Evolutionary conservation across 2,329 filamentous ascomycete species (phyloP).

Genomic region (Ceratocystis destructans): DNA sequence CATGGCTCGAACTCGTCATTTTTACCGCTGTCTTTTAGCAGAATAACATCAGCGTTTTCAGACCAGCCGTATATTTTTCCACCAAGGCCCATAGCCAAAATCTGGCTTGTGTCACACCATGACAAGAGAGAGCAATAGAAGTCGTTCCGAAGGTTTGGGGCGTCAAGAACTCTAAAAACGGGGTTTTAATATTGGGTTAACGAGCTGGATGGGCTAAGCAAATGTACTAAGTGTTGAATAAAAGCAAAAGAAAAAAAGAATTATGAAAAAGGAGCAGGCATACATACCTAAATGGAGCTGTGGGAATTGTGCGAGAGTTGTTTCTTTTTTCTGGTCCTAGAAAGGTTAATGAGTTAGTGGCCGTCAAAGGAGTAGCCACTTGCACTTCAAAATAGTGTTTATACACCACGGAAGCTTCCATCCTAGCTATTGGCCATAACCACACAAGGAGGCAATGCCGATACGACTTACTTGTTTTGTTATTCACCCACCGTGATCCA

Average conservation of each 20-base stretch:
- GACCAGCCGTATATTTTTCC: conserved; percentile 81
- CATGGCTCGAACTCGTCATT: conserved; percentile 28
- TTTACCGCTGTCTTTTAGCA: conserved; percentile 31
- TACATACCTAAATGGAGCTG: conserved; percentile 19
- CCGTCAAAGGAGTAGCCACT: not conserved
- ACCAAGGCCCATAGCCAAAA: conserved; percentile 71
- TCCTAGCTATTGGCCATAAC: too few species aligned
- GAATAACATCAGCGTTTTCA: conserved; percentile 53
- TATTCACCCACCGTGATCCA: conserved; percentile 30
- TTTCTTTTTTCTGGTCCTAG: conserved; percentile 1
- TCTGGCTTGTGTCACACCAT: conserved; percentile 61
- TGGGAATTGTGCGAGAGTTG: conserved; percentile 10
- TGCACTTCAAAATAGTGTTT: too few species aligned
- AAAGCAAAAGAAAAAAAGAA: not conserved
- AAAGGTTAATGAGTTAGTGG: not conserved
- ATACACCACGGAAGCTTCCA: too few species aligned
- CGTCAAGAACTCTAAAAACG: conserved; percentile 60
- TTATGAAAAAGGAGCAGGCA: not conserved
- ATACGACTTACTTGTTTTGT: conserved; percentile 13
- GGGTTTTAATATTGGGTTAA: not conserved
- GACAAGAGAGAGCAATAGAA: conserved; percentile 90
- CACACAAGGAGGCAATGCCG: not conserved
- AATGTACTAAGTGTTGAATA: conserved; percentile 21
- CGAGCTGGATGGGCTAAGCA: not conserved
- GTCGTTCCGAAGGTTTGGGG: conserved; percentile 78